Evolutionary conservation across 352 stramenopile genomes (phyloP), one percentile per base, ranked within the genome.

Genomic region (Pythium sukuiense): DNA sequence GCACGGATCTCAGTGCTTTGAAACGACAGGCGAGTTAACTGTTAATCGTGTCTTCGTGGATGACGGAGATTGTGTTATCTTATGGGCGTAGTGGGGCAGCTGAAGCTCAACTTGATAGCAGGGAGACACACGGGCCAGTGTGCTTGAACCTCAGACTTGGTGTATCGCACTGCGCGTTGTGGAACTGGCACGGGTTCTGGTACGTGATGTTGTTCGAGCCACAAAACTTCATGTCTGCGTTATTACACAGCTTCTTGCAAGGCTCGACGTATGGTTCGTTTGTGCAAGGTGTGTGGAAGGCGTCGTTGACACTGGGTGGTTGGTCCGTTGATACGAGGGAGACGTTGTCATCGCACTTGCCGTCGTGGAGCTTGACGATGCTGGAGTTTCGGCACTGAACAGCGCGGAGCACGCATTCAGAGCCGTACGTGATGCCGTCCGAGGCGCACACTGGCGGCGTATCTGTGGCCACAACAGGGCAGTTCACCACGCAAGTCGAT

Each of bases 401-500:
- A 3, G 49, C 33, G 9, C 27, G 9, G 29, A 73, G 48, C 24
- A 43, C 20, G 61, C 67, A 73, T 4, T 61, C 30, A n/a, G 62
- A 65, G 37, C 54, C 56, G 58, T 73, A 73, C 16, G 59, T 72
- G 30, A 58, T 20, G n/a, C 60, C 60, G n/a, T 72, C 61, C 3
- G 46, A 67, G 20, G 52, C 65, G 20, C 65, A 71, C 4, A 71
- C 58, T 11, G 58, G 13, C 11, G 37, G 35, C 35, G 3, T 24
- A 6, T 26, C n/a, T 16, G 24, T 11, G 7, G 12, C 26, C 55
- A 33, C 55, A 20, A 16, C 12, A 26, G n/a, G 35, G 14, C 35
- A 53, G 39, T 61, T n/a, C n/a, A 61, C 55, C 11, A 37, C 35
- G 12, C 55, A 61, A n/a, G n/a, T n/a, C 35, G 16, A 5, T 33